A percentile compares a stretch with the other conserved stretches of the same genome.
Conservation (phyloP, 2,329 filamentous ascomycete species). For the Ceratocystis colombiana region DNA sequence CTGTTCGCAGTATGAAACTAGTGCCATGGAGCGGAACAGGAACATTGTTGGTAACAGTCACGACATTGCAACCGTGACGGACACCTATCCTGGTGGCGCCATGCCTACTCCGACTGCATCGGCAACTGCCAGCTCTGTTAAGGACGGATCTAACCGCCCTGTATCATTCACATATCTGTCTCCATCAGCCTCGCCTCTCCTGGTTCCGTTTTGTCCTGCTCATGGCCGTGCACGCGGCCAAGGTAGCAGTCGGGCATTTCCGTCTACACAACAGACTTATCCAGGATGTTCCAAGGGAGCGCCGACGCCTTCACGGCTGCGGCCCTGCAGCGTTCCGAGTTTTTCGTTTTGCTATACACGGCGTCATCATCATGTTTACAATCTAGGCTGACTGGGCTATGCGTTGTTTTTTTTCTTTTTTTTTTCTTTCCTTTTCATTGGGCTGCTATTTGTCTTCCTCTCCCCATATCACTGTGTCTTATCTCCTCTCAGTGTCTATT, state of each 20-base stretch:
- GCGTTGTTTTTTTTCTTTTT: neutral
- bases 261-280: neutral
- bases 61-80: neutral
- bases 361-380: conserved; percentile 19
- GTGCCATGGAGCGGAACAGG: neutral
- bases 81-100: no score
- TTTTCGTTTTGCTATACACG: conserved; percentile 24
- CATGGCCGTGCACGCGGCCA: neutral
- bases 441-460: conserved; percentile 12
- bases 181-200: neutral
- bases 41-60: neutral
- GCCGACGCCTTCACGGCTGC: neutral
- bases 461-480: neutral
- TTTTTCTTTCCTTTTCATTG: neutral
- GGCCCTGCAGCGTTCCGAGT: conserved; percentile 18
- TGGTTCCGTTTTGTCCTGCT: neutral
- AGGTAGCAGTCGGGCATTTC: neutral
- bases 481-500: conserved; percentile 16
- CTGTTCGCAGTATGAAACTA: conserved; percentile 5
- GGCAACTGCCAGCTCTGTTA: neutral
- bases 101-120: neutral
- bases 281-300: neutral
- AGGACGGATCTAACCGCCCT: neutral
- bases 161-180: neutral
- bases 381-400: conserved; percentile 21